Percentiles rank a stretch among this genome's conserved stretches.
phyloP scores from a whole-genome alignment of 1,284 basidiomycete genomes.

The Gymnopus androsaceus region DNA sequence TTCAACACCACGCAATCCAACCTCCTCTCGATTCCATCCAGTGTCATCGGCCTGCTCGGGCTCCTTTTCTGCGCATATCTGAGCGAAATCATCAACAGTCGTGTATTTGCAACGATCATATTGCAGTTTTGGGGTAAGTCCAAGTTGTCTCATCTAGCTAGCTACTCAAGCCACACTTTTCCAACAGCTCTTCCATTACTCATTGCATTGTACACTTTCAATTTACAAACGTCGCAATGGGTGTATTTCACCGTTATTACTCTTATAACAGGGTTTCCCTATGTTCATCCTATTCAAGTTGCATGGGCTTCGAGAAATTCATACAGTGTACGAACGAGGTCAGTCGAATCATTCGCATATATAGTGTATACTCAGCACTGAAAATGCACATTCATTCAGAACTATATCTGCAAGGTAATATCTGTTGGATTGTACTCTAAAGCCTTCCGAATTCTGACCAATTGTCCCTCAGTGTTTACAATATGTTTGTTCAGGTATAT shows the following conservation, averaged over 20 bases:
- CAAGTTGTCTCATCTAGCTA: background rate
- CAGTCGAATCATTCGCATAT: conserved; percentile 11
- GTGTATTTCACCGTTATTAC: conserved; percentile 59
- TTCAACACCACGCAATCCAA: conserved; percentile 56
- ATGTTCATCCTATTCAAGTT: conserved; percentile 50
- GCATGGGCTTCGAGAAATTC: conserved; percentile 67
- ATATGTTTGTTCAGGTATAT: conserved; percentile 57
- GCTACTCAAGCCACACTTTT: background rate
- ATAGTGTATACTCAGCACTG: background rate
- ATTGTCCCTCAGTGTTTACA: conserved; percentile 44
- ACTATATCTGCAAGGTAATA: conserved; percentile 54
- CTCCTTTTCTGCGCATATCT: conserved; percentile 52
- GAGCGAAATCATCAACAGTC: conserved; percentile 57
- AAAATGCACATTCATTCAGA: conserved; percentile 26
- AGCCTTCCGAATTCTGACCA: background rate
- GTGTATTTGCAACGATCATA: conserved; percentile 53
- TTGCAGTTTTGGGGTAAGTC: conserved; percentile 66
- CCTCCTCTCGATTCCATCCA: conserved; percentile 51
- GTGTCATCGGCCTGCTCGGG: conserved; percentile 41
- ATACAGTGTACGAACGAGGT: conserved; percentile 52
- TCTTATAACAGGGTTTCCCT: conserved; percentile 54
- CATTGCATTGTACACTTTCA: conserved; percentile 57
- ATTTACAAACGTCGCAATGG: conserved; percentile 55
- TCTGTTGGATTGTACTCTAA: background rate
- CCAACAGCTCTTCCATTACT: conserved; percentile 49